Conservation (phyloP, 805 yeast species). For the Candida orba region DNA sequence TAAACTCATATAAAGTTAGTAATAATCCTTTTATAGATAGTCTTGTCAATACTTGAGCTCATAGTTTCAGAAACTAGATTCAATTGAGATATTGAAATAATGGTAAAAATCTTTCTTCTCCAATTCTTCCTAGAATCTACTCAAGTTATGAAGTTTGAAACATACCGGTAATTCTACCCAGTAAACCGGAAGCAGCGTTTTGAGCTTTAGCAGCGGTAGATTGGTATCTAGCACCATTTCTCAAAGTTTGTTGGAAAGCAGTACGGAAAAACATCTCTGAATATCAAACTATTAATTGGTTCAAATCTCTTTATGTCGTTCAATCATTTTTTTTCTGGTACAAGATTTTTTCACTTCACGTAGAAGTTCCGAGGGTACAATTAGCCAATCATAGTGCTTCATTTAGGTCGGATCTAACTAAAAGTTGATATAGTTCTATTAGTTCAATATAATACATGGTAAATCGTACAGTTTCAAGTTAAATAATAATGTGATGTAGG, state of each 20-base stretch:
- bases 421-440: no score
- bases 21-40: no score
- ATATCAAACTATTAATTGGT: neutral
- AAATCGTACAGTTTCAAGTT: no score
- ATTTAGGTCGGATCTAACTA: neutral
- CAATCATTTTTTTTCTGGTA: neutral
- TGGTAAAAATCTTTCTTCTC: no score
- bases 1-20: neutral
- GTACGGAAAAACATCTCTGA: conserved; percentile 18
- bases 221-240: conserved; percentile 28
- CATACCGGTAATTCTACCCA: conserved; percentile 30
- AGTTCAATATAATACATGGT: no score
- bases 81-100: no score
- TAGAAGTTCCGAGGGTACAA: neutral
- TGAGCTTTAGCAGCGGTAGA: conserved; percentile 29
- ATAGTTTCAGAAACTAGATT: no score
- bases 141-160: neutral
- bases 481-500: no score
- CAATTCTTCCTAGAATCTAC: no score
- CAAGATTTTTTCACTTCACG: no score
- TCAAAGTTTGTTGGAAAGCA: conserved; percentile 18
- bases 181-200: conserved; percentile 29
- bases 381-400: neutral
- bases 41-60: neutral
- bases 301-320: conserved; percentile 1